Base-by-base conservation (phyloP, 176 grass and related monocot genomes). In the Thalia dealbata region DNA sequence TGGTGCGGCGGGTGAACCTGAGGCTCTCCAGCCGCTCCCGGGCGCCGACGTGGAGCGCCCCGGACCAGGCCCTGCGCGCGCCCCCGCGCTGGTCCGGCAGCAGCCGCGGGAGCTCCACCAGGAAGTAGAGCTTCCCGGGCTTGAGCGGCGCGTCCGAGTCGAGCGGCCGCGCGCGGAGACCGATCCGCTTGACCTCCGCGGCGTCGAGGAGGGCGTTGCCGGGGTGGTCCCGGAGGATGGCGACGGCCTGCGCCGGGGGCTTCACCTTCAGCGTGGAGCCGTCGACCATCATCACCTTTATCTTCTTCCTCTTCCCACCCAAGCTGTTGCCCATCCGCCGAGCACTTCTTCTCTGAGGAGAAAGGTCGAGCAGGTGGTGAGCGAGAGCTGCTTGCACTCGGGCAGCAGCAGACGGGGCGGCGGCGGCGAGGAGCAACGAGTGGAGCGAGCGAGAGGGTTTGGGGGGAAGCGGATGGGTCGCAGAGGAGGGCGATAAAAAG, bases 211-310 rank as follows among this genome's bases (percentile, higher is more conserved):
- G 74, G 59, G 87, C 84, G 83, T 84, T 81, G 0, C 83, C 90
- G 24, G 87, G 95, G 79, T 95, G 95, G 5, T 87, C 83, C 0
- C 88, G 85, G 24, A 99, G 79, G 50, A 82, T 87, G 1, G 70
- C 69, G 3, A 65, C 50, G 3, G 85, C 95, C 70, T 75, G 19
- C 2, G 79, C 67, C 3, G 90, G 87, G 7, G 79, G 50, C 84
- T 87, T 99, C 81, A 88, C 76, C 16, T 79, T 81, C 71, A 77
- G 80, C 35, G 95, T 93, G 9, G 90, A 80, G 71, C 95, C 95
- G 79, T 99, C 95, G 73, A 99, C 79, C 75, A 83, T 99, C 95
- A 99, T 99, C 83, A 99, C 91, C 90, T 99, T 99, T 0, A 82
- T 85, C 59, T 52, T 83, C 8, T 88, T 88, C 63, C 82, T 81